A percentile compares a stretch with the other conserved stretches of the same genome.
Evolutionary conservation across 2,329 filamentous ascomycete species (phyloP).

Genomic region (Pseudocercospora macadamiae): DNA sequence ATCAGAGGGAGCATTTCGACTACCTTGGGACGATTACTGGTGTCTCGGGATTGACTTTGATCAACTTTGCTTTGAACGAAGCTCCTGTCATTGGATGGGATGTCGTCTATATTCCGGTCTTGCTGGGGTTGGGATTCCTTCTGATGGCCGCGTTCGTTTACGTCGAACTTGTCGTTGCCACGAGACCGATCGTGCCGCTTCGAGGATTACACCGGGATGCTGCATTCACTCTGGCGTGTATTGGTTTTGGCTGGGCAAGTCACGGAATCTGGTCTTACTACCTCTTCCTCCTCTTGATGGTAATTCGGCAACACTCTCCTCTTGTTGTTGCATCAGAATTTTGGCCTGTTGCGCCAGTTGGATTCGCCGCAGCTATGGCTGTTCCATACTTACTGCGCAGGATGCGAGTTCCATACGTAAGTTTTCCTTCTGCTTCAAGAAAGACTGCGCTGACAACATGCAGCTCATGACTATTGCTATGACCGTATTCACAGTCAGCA

Average conservation of each 20-base stretch:
- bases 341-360: slow-evolving; percentile 48
- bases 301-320: slow-evolving; percentile 45
- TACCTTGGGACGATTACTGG: slow-evolving; percentile 53
- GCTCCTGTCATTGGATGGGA: slow-evolving; percentile 63
- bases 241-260: slow-evolving; percentile 44
- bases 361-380: slow-evolving; percentile 46
- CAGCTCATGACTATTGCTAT: slow-evolving; percentile 41
- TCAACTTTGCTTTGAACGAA: slow-evolving; percentile 71
- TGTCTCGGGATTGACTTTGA: slow-evolving; percentile 59
- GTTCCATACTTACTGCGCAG: slow-evolving; percentile 43
- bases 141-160: slow-evolving; percentile 60
- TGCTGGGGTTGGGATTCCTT: slow-evolving; percentile 61
- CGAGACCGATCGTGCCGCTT: slow-evolving; percentile 62
- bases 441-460: slow-evolving; percentile 32
- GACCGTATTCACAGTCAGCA: slow-evolving; percentile 46
- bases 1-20: slow-evolving; percentile 44
- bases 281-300: slow-evolving; percentile 52
- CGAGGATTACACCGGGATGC: slow-evolving; percentile 53
- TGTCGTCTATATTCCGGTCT: slow-evolving; percentile 58
- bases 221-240: slow-evolving; percentile 59
- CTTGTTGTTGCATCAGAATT: slow-evolving; percentile 50
- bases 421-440: not conserved
- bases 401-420: slow-evolving; percentile 39
- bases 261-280: slow-evolving; percentile 31
- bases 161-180: slow-evolving; percentile 50